These are phyloP conservation scores for Diaporthe sp. DNA, from an alignment of 2,329 filamentous ascomycete species.

Conservation along the genomic window DNA sequence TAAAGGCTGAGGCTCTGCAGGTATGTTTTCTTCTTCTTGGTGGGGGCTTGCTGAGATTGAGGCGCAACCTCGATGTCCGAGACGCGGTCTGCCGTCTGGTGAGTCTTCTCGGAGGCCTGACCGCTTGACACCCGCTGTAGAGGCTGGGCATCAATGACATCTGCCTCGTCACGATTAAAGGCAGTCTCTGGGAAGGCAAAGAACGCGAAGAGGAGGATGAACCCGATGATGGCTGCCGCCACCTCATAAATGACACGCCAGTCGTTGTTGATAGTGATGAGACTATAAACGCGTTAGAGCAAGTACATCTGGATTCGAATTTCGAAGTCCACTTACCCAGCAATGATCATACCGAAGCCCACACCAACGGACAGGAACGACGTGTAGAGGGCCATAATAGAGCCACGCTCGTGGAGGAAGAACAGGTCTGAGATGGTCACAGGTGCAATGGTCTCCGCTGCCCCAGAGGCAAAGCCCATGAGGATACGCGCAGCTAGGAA, in stretches of 20 bases:
- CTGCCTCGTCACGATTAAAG: conserved; percentile 53
- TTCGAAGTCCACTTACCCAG: conserved; percentile 49
- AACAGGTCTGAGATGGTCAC: conserved; percentile 69
- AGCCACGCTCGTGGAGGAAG: conserved; percentile 69
- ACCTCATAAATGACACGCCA: conserved; percentile 69
- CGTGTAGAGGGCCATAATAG: conserved; percentile 63
- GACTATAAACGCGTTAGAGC: conserved; percentile 46
- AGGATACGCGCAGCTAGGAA: conserved; percentile 64
- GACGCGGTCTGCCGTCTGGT: conserved; percentile 34
- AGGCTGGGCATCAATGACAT: conserved; percentile 42
- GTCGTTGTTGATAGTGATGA: conserved; percentile 62
- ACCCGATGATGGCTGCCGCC: conserved; percentile 63
- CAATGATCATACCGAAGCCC: conserved; percentile 58
- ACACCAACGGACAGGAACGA: conserved; percentile 59
- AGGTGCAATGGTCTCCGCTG: conserved; percentile 65
- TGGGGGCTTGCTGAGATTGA: neutral
- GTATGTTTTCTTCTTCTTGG: conserved; percentile 50
- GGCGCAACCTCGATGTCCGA: conserved; percentile 42
- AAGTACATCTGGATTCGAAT: neutral
- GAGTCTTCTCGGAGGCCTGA: conserved; percentile 36
- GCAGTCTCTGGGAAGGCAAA: conserved; percentile 70
- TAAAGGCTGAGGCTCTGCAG: conserved; percentile 57
- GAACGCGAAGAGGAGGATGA: conserved; percentile 61
- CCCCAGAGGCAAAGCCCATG: conserved; percentile 67
- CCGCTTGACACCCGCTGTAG: conserved; percentile 42